Percentiles rank a stretch among this genome's conserved stretches.
These are phyloP conservation scores for Ogataea parapolymorpha DNA, from an alignment of 805 yeast genomes.

Conservation along the genomic window DNA sequence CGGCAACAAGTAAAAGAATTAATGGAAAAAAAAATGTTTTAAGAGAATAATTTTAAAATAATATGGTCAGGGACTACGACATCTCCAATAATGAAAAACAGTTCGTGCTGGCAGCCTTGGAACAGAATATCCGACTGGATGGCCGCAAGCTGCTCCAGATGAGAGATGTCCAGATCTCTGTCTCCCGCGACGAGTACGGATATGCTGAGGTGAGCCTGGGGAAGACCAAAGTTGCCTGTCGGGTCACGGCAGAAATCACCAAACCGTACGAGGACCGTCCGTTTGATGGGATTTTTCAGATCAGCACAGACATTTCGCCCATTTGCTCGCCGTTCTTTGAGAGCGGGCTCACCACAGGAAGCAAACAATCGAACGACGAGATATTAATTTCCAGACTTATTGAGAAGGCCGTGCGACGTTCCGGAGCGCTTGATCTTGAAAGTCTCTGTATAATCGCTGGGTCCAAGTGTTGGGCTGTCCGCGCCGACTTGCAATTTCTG, in stretches of 20 bases:
- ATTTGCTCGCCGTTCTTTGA: constrained; percentile 89
- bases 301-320: constrained; percentile 82
- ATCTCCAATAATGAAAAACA: constrained; percentile 60
- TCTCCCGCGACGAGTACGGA: constrained; percentile 69
- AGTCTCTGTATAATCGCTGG: constrained; percentile 90
- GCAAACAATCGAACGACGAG: constrained; percentile 70
- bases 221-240: constrained; percentile 63
- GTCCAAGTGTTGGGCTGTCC: constrained; percentile 81
- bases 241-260: constrained; percentile 71
- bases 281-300: constrained; percentile 84
- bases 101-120: constrained; percentile 62
- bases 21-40: neutral
- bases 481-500: constrained; percentile 86
- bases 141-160: constrained; percentile 63
- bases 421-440: constrained; percentile 89
- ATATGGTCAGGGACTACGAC: constrained; percentile 63
- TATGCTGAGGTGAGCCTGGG: constrained; percentile 79
- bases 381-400: constrained; percentile 74
- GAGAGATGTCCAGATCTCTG: constrained; percentile 59
- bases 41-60: neutral
- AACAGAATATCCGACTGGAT: constrained; percentile 61
- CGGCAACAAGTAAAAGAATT: constrained; percentile 2
- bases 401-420: constrained; percentile 88
- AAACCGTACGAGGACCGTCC: constrained; percentile 89
- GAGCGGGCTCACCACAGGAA: constrained; percentile 42